Evolutionary conservation across 768 basidiomycete species (phyloP), one percentile per base, ranked within the genome.

Genomic region (Macrolepiota fuliginosa): DNA sequence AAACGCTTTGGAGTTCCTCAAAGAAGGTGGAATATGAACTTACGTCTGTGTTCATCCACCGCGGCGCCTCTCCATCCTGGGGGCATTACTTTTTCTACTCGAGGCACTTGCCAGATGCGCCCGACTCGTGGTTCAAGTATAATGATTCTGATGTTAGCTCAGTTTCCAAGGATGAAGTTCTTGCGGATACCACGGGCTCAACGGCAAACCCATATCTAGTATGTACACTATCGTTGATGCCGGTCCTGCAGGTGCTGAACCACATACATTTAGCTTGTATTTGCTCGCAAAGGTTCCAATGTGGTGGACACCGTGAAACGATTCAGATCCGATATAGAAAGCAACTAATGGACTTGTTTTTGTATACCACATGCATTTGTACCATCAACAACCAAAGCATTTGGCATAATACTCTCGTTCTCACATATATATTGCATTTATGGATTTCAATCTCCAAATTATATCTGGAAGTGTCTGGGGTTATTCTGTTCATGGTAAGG

Each of bases 41-140:
- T 47, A 94, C 92, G 0, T 92, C 93, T 10, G 96, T 98, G 19
- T 98, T 94, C 78, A 90, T 98, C 62, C 96, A 98, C 73, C 89
- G 96, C 29, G 96, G 95, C 52, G 83, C 88, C 57, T 90, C 88
- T 17, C 88, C 92, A 1, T 90, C 90, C 6, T 94, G 87, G 76
- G 94, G 94, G 2, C 96, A 97, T 71, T 97, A 97, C 74, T 98
- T 94, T 80, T 93, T 98, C 74, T 97, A 96, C 72, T 92, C 95
- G 58, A 83, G 94, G 42, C 83, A 94, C 71, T 79, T 97, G 13
- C 96, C 94, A 1, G 83, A 85, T 52, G 74, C 85, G 24, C 88
- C 88, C 11, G 90, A 97, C 61, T 81, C 83, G 47, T 98, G 95
- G 93, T 94, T 95, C 83, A 96, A 96, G 76, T 94, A 96, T 77